A percentile compares a stretch with the other conserved stretches of the same genome.
These are phyloP conservation scores for Sanghuangporus baumii DNA, from an alignment of 1,284 basidiomycete genomes.

Conservation along the genomic window DNA sequence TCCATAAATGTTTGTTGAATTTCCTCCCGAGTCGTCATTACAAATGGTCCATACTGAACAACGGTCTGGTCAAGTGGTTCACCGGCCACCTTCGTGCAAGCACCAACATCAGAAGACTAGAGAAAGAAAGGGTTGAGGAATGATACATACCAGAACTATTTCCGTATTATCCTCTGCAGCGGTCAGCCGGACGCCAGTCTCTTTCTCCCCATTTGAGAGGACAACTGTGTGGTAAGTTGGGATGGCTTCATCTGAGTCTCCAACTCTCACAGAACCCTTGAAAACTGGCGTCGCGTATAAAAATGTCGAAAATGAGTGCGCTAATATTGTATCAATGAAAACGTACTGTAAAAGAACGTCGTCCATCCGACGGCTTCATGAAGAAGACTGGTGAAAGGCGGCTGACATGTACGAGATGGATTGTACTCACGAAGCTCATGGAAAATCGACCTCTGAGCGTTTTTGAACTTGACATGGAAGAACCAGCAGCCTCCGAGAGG, in stretches of 20 bases:
- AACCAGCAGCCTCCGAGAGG: conserved; percentile 93
- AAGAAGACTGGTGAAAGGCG: background rate
- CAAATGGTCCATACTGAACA: conserved; percentile 84
- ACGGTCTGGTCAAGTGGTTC: conserved; percentile 88
- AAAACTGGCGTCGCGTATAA: conserved; percentile 40
- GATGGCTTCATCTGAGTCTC: conserved; percentile 43
- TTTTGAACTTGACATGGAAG: conserved; percentile 74
- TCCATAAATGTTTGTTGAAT: conserved; percentile 82
- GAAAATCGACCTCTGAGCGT: conserved; percentile 65
- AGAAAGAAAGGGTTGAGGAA: background rate
- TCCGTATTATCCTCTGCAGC: conserved; percentile 59
- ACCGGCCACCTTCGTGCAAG: conserved; percentile 58
- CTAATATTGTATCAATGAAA: background rate
- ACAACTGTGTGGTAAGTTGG: conserved; percentile 75
- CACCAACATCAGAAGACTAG: conserved; percentile 4
- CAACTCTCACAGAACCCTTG: conserved; percentile 61
- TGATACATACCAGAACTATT: conserved; percentile 55
- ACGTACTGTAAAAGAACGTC: conserved; percentile 72
- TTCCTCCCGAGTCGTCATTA: conserved; percentile 77
- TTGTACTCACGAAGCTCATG: conserved; percentile 72
- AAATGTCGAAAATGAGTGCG: background rate
- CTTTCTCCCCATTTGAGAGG: conserved; percentile 47
- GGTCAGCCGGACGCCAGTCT: conserved; percentile 60
- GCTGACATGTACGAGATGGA: background rate
- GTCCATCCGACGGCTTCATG: conserved; percentile 71